phyloP scores from a whole-genome alignment of 306 rosid species.

The Lathyrus tuberosus region DNA sequence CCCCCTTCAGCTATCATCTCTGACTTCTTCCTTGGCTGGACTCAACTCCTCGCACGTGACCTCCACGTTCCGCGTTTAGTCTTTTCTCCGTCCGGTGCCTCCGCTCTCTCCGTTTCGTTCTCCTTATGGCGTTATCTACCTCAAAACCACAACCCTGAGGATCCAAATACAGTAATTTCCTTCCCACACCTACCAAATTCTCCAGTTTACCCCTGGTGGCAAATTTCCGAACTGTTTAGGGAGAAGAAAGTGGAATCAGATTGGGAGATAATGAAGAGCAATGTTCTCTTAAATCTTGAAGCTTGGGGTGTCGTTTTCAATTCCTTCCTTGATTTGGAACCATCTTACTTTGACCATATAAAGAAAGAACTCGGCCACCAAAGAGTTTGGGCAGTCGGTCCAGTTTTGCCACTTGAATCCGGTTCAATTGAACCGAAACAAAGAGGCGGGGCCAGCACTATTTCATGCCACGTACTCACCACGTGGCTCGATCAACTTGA shows the following conservation, averaged over 20 bases:
- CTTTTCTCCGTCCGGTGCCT: conserved; percentile 54
- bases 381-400: conserved; percentile 58
- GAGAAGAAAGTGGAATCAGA: conserved; percentile 27
- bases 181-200: conserved; percentile 48
- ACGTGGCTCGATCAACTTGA: conserved; percentile 44
- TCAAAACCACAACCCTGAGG: background rate
- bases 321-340: conserved; percentile 46
- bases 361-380: conserved; percentile 39
- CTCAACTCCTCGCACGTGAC: conserved; percentile 46
- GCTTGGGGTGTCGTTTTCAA: conserved; percentile 56
- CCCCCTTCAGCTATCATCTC: conserved; percentile 50
- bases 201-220: conserved; percentile 55
- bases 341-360: conserved; percentile 37
- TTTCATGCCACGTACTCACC: conserved; percentile 19
- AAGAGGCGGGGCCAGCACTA: conserved; percentile 47
- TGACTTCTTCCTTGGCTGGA: conserved; percentile 62
- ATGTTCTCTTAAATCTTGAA: background rate
- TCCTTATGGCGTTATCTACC: conserved; percentile 41
- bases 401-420: conserved; percentile 29
- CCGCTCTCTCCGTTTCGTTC: background rate
- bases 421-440: no score
- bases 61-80: conserved; percentile 44
- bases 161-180: conserved; percentile 16
- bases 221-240: background rate
- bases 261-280: conserved; percentile 30